Conservation (phyloP, 805 yeast species). For the Hanseniaspora occidentalis region DNA sequence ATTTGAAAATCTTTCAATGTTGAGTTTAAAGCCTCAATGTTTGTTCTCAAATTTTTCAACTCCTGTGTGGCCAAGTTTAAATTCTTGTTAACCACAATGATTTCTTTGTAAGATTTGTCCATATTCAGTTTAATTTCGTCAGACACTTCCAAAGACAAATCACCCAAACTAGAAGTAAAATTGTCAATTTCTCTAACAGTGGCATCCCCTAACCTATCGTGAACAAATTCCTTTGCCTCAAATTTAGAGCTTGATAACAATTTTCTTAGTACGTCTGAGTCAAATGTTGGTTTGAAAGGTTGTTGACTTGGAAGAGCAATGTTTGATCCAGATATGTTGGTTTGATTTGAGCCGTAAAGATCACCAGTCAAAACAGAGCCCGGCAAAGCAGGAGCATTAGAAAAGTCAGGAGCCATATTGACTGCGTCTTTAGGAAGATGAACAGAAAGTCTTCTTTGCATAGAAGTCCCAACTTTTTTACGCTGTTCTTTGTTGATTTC, state of each 20-base stretch:
- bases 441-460: slow-evolving; percentile 34
- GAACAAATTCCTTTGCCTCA: slow-evolving; percentile 37
- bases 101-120: slow-evolving; percentile 49
- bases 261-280: slow-evolving; percentile 18
- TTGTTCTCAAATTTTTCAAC: slow-evolving; percentile 45
- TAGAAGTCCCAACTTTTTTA: slow-evolving; percentile 28
- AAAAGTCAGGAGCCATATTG: slow-evolving; percentile 5
- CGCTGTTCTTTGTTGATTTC: slow-evolving; percentile 24
- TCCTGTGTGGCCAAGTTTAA: slow-evolving; percentile 53
- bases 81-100: slow-evolving; percentile 46
- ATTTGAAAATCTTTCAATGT: slow-evolving; percentile 48
- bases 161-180: slow-evolving; percentile 42
- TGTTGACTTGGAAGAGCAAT: too few species aligned
- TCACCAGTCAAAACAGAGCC: slow-evolving; percentile 11
- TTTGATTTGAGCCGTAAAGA: slow-evolving; percentile 1
- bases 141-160: slow-evolving; percentile 37
- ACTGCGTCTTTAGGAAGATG: slow-evolving; percentile 17
- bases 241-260: slow-evolving; percentile 30
- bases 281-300: background rate
- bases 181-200: slow-evolving; percentile 63
- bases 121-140: slow-evolving; percentile 47
- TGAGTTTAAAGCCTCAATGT: slow-evolving; percentile 46
- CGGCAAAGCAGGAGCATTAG: slow-evolving; percentile 21
- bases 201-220: slow-evolving; percentile 43
- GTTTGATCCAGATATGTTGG: too few species aligned